Conservation (phyloP, 352 stramenopile genomes). For the Pythium monospermum region DNA sequence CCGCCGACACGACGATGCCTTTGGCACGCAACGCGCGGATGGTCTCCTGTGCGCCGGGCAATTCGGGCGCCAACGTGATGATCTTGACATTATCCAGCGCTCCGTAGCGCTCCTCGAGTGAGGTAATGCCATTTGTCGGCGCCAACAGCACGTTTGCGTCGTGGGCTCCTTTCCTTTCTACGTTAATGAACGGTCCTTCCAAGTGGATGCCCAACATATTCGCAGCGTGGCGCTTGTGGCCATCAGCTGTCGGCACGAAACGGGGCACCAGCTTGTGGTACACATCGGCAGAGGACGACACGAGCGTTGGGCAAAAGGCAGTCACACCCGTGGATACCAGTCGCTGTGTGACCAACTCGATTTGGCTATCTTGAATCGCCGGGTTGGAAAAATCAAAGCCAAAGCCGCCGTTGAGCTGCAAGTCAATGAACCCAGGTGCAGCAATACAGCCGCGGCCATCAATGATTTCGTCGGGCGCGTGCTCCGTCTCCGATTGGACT, state of each 20-base stretch:
- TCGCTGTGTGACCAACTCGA: slow-evolving; percentile 39
- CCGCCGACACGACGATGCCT: slow-evolving; percentile 59
- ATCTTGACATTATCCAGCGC: slow-evolving; percentile 60
- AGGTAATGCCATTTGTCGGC: slow-evolving; percentile 34
- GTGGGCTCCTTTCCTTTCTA: slow-evolving; percentile 76
- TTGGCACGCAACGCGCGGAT: slow-evolving; percentile 37
- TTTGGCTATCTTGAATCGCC: slow-evolving; percentile 30
- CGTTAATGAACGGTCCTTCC: slow-evolving; percentile 88
- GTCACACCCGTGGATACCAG: slow-evolving; percentile 76
- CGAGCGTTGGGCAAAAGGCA: slow-evolving; percentile 86
- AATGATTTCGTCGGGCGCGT: slow-evolving; percentile 41
- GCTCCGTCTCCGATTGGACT: slow-evolving; percentile 21
- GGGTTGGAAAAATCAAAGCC: slow-evolving; percentile 82
- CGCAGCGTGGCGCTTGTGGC: slow-evolving; percentile 28
- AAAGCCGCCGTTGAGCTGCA: slow-evolving; percentile 88
- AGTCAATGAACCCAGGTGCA: slow-evolving; percentile 84
- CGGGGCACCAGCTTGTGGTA: slow-evolving; percentile 56
- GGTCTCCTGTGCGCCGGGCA: slow-evolving; percentile 53
- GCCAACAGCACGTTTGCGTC: slow-evolving; percentile 46
- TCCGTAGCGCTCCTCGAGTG: slow-evolving; percentile 50
- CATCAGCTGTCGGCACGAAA: slow-evolving; percentile 36
- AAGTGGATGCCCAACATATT: slow-evolving; percentile 85
- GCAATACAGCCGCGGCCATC: slow-evolving; percentile 71
- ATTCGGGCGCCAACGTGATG: slow-evolving; percentile 85
- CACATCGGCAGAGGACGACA: slow-evolving; percentile 58